Base-by-base conservation (phyloP, 495 filamentous ascomycete species). In the Neurospora sp. region DNA sequence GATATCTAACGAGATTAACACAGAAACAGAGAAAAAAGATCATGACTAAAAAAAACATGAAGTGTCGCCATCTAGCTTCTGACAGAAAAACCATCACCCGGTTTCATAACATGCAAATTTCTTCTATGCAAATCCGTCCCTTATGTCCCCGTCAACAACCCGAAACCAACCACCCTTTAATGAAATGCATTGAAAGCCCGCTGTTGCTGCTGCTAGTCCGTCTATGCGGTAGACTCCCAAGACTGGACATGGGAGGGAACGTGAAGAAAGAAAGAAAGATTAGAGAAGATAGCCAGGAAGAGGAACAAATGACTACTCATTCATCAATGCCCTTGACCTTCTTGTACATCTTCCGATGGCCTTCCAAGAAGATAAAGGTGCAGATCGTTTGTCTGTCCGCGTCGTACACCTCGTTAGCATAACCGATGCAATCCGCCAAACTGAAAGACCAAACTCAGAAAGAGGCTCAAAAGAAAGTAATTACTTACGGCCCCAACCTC, bases 331-430 rank as follows among this genome's bases (percentile, higher is more conserved):
- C 86, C 75, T 84, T 85, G 72, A 86, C 66, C 72, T 84, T 82
- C 74, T 85, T 83, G 79, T 88, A 93, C 31, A 88, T 76, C 81
- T 91, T 91, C 84, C 94, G 93, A 79, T 95, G 93, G 76, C 96
- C 92, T 81, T 99, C 96, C 78, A 99, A 84, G 82, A 98, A 98
- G 74, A 99, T 79, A 77, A 99, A 98, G 11, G 96, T 98, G 73
- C 92, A 90, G 78, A 98, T 93, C 4, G 96, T 99, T 86, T 99
- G 96, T 34, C 84, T 84, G 69, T 28, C 15, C 62, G 74, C 48
- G 74, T 78, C 40, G 73, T 28, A 24, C 7, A 21, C 45, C 24
- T 62, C 62, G 72, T 34, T 11, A 24, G 3, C 40, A 21, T 17
- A 66, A 45, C 54, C 43, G 4, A 39, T 34, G 36, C 21, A 59